Base-by-base conservation (phyloP, 495 filamentous ascomycete species). In the Chaetomium cochliodes region DNA sequence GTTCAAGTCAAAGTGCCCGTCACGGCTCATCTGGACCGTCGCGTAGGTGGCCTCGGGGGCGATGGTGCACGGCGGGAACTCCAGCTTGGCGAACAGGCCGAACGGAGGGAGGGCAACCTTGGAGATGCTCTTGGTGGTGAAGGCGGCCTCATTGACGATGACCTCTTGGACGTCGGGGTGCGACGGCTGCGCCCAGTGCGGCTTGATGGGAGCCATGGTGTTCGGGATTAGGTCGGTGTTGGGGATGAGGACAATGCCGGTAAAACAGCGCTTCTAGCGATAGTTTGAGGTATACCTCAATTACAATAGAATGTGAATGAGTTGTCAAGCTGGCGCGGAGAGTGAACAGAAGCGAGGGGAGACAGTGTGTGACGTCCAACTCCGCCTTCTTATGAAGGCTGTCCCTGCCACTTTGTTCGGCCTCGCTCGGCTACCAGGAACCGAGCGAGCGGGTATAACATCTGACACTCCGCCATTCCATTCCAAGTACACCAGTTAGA, bases 1-100 rank as follows among this genome's bases (percentile, higher is more conserved):
- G 77, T 92, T 91, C 44, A 92, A 80, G 72, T 91, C 85, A 72
- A 91, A 80, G 76, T 92, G 88, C 61, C 75, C 77, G 71, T 86
- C 73, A 47, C 67, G 73, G 33, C 84, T 83, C 37, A 83, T 84
- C 72, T 92, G 89, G 22, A 92, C 88, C 16, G 84, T 88, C 15
- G 86, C 85, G 74, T 90, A 91, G 25, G 88, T 87, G 15, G 87
- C 82, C 55, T 72, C 67, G 5, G 69, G 58, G 62, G 80, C 82
- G 16, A 72, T 65, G 8, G 85, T 85, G 64, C 86, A 89, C 15
- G 84, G 83, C 15, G 82, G 81, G 62, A 80, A 79, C 42, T 70
- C 70, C 59, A 85, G 39, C 52, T 79, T 79, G 57, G 86, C 80
- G 71, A 87, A 90, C 47, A 80, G 73, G 30, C 74, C 84, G 63